Evolutionary conservation across 2,329 filamentous ascomycete species (phyloP).

Genomic region (Pseudogymnoascus sp.): DNA sequence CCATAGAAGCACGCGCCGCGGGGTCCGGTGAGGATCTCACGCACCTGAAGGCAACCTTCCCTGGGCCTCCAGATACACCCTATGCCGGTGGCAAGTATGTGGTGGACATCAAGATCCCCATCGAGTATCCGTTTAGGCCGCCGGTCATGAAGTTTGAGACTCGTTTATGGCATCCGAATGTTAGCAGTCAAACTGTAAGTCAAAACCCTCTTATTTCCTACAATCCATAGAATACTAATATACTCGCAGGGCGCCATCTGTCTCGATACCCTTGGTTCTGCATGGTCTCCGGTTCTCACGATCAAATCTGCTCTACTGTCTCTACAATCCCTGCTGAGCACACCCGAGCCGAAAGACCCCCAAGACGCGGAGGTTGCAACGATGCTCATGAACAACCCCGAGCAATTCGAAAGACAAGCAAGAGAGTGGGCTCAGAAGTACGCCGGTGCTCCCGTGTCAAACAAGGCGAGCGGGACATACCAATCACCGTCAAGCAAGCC

Average conservation of each 20-base stretch:
- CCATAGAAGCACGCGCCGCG: constrained; percentile 62
- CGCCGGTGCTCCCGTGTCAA: constrained; percentile 57
- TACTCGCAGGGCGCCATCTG: constrained; percentile 79
- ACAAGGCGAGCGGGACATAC: neutral
- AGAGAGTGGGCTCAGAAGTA: constrained; percentile 84
- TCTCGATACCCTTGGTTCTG: constrained; percentile 79
- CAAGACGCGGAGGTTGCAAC: constrained; percentile 92
- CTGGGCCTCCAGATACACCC: constrained; percentile 83
- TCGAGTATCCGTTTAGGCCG: constrained; percentile 87
- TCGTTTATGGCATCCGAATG: constrained; percentile 94
- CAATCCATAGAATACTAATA: constrained; percentile 17
- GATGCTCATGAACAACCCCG: constrained; percentile 76
- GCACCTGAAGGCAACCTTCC: constrained; percentile 75
- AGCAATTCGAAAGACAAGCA: constrained; percentile 72
- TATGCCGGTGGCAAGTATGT: constrained; percentile 80
- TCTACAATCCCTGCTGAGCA: constrained; percentile 84
- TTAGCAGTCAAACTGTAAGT: constrained; percentile 85
- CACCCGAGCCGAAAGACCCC: constrained; percentile 90
- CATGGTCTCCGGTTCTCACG: constrained; percentile 93
- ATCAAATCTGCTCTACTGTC: constrained; percentile 94
- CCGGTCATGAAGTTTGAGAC: constrained; percentile 88
- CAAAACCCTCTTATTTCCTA: neutral
- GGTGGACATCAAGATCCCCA: constrained; percentile 81
- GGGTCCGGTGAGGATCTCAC: constrained; percentile 61
- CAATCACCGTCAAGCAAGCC: constrained; percentile 30